These are phyloP conservation scores for Comarum palustre DNA, from an alignment of 306 rosid genomes.

Conservation along the genomic window DNA sequence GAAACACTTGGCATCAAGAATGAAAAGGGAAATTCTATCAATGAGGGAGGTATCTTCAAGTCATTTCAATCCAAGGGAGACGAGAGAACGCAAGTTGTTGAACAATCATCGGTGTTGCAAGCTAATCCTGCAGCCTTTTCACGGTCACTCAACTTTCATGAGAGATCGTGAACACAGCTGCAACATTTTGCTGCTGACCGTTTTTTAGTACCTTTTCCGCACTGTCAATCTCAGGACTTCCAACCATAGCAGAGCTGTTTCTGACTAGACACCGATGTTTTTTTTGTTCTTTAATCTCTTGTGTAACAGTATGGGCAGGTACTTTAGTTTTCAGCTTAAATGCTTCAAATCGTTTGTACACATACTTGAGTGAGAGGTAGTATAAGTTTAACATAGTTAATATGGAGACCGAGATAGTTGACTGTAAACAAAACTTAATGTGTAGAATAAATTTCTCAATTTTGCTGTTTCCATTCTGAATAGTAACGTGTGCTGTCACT, in stretches of 20 bases:
- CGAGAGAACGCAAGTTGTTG: conserved; percentile 33
- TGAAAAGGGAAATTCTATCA: conserved; percentile 44
- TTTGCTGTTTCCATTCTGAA: background rate
- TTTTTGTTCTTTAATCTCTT: conserved; percentile 6
- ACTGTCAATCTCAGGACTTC: conserved; percentile 25
- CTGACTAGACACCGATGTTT: conserved; percentile 22
- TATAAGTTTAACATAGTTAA: conserved; percentile 30
- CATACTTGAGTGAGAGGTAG: conserved; percentile 28
- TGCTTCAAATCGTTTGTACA: conserved; percentile 38
- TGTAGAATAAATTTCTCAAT: conserved; percentile 23
- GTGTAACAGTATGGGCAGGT: conserved; percentile 33
- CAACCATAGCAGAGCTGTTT: conserved; percentile 13
- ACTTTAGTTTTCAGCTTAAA: conserved; percentile 36
- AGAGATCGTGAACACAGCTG: conserved; percentile 45
- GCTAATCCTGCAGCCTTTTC: conserved; percentile 85
- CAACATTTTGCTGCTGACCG: conserved; percentile 27
- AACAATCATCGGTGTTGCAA: conserved; percentile 53
- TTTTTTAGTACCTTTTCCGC: conserved; percentile 20
- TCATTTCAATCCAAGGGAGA: conserved; percentile 52
- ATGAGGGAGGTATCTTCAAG: conserved; percentile 47
- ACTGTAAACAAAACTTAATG: conserved; percentile 25
- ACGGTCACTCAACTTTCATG: conserved; percentile 63
- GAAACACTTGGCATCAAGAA: conserved; percentile 61
- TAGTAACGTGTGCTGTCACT: background rate
- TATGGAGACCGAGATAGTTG: conserved; percentile 33